Evolutionary conservation across 2,329 filamentous ascomycete genomes (phyloP).

Genomic region (Cladosporium austrohemisphaericum): DNA sequence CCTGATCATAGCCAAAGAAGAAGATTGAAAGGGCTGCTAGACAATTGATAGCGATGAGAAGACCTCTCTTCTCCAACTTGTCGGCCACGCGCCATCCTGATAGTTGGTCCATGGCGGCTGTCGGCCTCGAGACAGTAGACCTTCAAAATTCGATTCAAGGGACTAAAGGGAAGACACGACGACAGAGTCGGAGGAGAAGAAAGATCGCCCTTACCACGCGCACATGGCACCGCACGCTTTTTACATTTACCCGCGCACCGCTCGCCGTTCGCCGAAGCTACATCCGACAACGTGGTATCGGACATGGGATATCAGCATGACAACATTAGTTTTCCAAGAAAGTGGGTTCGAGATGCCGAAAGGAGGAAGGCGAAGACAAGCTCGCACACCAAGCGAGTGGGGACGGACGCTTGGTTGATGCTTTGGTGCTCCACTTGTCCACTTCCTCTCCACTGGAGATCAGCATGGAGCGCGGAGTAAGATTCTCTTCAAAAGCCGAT

Average conservation of each 20-base stretch:
- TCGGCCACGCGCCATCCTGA: slow-evolving; percentile 18
- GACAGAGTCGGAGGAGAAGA: not conserved
- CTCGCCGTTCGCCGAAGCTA: not conserved
- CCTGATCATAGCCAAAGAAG: slow-evolving; percentile 58
- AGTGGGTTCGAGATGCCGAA: slow-evolving; percentile 7
- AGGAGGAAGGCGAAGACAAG: slow-evolving; percentile 6
- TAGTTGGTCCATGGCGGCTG: slow-evolving; percentile 19
- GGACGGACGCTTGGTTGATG: not conserved
- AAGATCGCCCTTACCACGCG: not conserved
- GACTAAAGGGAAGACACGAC: not conserved
- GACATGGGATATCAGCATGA: not conserved
- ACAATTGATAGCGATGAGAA: slow-evolving; percentile 60
- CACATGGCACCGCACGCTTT: not conserved
- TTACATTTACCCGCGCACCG: not conserved
- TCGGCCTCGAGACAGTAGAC: not conserved
- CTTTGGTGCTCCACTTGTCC: not conserved
- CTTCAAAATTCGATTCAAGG: not conserved
- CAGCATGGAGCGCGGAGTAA: slow-evolving; percentile 4
- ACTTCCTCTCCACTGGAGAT: slow-evolving; percentile 1
- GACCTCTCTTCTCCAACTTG: slow-evolving; percentile 51
- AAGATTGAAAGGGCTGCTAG: slow-evolving; percentile 64
- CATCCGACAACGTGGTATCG: slow-evolving; percentile 4
- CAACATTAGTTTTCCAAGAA: not conserved
- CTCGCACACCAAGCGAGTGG: slow-evolving; percentile 9
- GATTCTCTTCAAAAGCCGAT: slow-evolving; percentile 1